phyloP scores from a whole-genome alignment of 2,329 filamentous ascomycete genomes.

The Pseudocercospora musae region DNA sequence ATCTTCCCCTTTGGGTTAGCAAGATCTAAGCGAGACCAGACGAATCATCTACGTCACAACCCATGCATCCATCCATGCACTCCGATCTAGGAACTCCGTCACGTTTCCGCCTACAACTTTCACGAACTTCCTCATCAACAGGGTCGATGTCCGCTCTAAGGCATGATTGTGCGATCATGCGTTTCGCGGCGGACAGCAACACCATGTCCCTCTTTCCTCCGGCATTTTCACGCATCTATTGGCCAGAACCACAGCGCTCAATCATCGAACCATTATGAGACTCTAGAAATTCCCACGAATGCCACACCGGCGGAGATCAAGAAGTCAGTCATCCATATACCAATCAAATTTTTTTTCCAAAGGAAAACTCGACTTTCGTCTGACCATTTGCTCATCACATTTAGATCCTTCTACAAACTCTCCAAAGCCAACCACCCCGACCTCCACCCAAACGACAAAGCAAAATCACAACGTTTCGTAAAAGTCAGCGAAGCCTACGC shows the following conservation, averaged over 20 bases:
- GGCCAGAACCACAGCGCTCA: slow-evolving; percentile 18
- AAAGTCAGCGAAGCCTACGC: slow-evolving; percentile 40
- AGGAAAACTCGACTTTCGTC: too few relatives aligned
- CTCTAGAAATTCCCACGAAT: slow-evolving; percentile 65
- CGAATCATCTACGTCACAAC: background rate
- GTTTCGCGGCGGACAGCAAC: slow-evolving; percentile 28
- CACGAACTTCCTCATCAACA: background rate
- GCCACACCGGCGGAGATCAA: slow-evolving; percentile 79
- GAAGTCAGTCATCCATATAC: slow-evolving; percentile 57
- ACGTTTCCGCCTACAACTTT: background rate
- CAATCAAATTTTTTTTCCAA: too few relatives aligned
- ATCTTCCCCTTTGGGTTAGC: background rate
- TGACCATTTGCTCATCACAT: slow-evolving; percentile 34
- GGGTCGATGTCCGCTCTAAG: slow-evolving; percentile 25
- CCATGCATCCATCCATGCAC: background rate
- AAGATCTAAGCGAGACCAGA: background rate
- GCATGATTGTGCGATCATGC: slow-evolving; percentile 34
- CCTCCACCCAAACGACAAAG: slow-evolving; percentile 73
- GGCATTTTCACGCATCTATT: slow-evolving; percentile 25
- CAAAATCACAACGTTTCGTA: slow-evolving; percentile 65
- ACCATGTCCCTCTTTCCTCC: slow-evolving; percentile 12
- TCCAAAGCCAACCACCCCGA: slow-evolving; percentile 93
- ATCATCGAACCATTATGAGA: slow-evolving; percentile 71
- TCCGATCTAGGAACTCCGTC: background rate
- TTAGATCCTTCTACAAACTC: slow-evolving; percentile 70